A percentile compares a stretch with the other conserved stretches of the same genome.
These are phyloP conservation scores for Zymoseptoria passerinii DNA, from an alignment of 2,329 filamentous ascomycete species.

Conservation along the genomic window DNA sequence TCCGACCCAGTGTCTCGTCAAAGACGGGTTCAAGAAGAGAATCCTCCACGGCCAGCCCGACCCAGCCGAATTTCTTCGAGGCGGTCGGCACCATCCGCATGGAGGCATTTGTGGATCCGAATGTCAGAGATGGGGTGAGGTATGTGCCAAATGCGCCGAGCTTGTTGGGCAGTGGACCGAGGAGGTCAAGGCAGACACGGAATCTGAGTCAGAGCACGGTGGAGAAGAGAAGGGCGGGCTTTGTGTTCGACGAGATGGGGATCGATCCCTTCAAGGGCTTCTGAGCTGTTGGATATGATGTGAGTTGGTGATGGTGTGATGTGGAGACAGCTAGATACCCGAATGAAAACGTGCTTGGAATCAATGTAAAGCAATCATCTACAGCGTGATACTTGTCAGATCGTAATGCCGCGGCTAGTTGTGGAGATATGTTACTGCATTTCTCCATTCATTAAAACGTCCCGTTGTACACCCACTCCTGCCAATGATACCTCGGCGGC, in stretches of 20 bases:
- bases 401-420: too few species aligned
- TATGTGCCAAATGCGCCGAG: conserved; percentile 25
- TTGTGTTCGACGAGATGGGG: conserved; percentile 29
- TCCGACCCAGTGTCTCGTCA: conserved; percentile 19
- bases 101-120: conserved; percentile 80
- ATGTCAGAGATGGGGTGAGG: conserved; percentile 24
- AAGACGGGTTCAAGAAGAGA: conserved; percentile 20
- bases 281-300: conserved; percentile 9
- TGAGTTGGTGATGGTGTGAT: background rate
- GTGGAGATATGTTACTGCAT: background rate
- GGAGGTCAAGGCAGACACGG: conserved; percentile 20
- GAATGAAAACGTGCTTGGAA: background rate
- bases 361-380: background rate
- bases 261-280: conserved; percentile 31
- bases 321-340: background rate
- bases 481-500: conserved; percentile 16
- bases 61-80: conserved; percentile 61
- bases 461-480: conserved; percentile 4
- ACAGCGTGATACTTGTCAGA: too few species aligned
- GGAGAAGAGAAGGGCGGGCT: conserved; percentile 26
- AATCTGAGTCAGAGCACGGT: conserved; percentile 23
- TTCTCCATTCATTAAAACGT: background rate
- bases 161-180: conserved; percentile 9
- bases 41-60: conserved; percentile 21
- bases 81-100: conserved; percentile 86